These are phyloP conservation scores for Aureococcus anophagefferens DNA, from an alignment of 108 stramenopile genomes.

Conservation along the genomic window DNA sequence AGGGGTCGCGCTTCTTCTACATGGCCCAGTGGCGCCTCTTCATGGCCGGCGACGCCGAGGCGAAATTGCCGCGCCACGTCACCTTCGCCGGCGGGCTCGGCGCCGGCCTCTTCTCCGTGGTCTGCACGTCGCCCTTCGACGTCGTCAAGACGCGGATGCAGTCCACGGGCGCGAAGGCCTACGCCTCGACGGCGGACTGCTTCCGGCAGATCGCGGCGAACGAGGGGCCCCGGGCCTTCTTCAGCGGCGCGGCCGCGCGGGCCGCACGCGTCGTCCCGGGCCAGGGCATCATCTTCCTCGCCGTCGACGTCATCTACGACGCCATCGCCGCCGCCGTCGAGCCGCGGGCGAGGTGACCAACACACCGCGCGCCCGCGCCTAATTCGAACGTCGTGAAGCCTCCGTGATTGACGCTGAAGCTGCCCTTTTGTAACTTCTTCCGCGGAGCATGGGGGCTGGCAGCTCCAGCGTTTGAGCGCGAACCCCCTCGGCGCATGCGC, in stretches of 20 bases:
- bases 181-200: slow-evolving; percentile 76
- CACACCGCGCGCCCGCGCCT: too few relatives aligned
- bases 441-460: too few relatives aligned
- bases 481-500: too few relatives aligned
- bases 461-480: too few relatives aligned
- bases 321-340: too few relatives aligned
- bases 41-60: slow-evolving; percentile 62
- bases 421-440: too few relatives aligned
- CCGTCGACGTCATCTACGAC: slow-evolving; percentile 79
- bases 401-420: too few relatives aligned
- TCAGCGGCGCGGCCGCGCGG: slow-evolving; percentile 85
- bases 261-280: slow-evolving; percentile 86
- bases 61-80: slow-evolving; percentile 59
- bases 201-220: slow-evolving; percentile 68
- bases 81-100: slow-evolving; percentile 89
- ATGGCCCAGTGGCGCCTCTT: slow-evolving; percentile 88
- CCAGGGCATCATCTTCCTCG: slow-evolving; percentile 96
- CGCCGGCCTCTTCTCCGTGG: slow-evolving; percentile 88
- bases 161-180: slow-evolving; percentile 74
- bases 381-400: too few relatives aligned
- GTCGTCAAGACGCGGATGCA: slow-evolving; percentile 98
- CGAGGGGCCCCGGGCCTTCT: slow-evolving; percentile 82
- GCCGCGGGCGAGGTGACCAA: too few relatives aligned
- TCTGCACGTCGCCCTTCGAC: slow-evolving; percentile 93
- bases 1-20: slow-evolving; percentile 94